Evolutionary conservation across 306 rosid genomes (phyloP), one percentile per base, ranked within the genome.

Genomic region (Macrotyloma uniflorum): DNA sequence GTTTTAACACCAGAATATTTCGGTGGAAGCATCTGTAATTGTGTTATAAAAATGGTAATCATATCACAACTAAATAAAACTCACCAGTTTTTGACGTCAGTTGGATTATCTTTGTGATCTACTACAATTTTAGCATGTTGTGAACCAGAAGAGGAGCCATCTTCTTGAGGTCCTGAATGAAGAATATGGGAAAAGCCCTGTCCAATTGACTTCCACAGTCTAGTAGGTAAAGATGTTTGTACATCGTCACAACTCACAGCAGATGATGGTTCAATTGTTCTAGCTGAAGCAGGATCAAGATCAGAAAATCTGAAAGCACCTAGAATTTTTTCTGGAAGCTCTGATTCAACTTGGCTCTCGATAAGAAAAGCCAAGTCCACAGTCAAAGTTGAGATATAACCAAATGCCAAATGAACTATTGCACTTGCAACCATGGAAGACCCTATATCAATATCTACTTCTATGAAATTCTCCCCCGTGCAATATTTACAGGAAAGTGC

Each of bases 361-460:
- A 93, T 86, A 58, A 93, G 90, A 87, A 94, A 94, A 67, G 97
- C 97, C 38, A 94, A 67, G 83, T 93, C 98, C 32, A 90, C 91
- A 2, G 96, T 91, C 79, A 92, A 28, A 26, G 90, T 79, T 57
- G 95, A 80, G 49, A 92, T 81, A 77, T 93, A 93, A 70, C 93
- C 95, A 75, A 90, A 86, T 58, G 95, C 98, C 89, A 93, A 80
- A 74, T 90, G 98, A 70, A 93, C 94, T 72, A 90, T 87, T 16
- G 98, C 97, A 87, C 76, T 90, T 20, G 98, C 98, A 87, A 91
- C 89, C 89, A 91, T 90, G 80, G 93, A 91, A 33, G 98, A 89
- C 67, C 96, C 98, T 70, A 94, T 87, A 80, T 94, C 98, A 69
- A 94, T 84, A 72, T 94, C 98, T 40, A 94, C 93, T 86, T 94